Percentiles rank a stretch among this genome's conserved stretches.
phyloP scores from a whole-genome alignment of 75 land plant species.

The Isoetes taiwanensis region DNA sequence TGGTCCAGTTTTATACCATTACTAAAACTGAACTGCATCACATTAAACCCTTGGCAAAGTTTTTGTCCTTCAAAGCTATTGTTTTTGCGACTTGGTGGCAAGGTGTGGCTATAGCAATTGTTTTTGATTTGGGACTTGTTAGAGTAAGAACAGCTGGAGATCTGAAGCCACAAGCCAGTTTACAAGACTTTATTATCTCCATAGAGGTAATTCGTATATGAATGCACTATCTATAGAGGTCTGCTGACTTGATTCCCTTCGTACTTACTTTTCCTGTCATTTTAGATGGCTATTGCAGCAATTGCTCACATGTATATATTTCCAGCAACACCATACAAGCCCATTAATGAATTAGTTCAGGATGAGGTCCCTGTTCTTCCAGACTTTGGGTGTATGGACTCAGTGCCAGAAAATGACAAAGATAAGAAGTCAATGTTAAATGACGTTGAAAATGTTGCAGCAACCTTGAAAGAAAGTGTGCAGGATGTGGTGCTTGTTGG shows the following conservation, averaged over 20 bases:
- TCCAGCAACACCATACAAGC: slow-evolving; percentile 51
- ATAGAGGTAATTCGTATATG: slow-evolving; percentile 75
- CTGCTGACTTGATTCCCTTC: too few relatives aligned
- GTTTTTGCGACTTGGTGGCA: slow-evolving; percentile 99
- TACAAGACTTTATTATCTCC: slow-evolving; percentile 86
- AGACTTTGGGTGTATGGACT: slow-evolving; percentile 11
- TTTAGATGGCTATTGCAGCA: slow-evolving; percentile 90
- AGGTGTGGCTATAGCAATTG: slow-evolving; percentile 63
- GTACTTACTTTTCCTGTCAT: not conserved
- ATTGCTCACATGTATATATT: slow-evolving; percentile 77
- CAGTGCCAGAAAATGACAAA: slow-evolving; percentile 19
- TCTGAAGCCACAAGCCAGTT: slow-evolving; percentile 48
- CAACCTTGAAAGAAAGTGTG: slow-evolving; percentile 43
- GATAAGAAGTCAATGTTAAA: slow-evolving; percentile 24
- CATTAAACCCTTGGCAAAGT: slow-evolving; percentile 77
- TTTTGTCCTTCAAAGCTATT: slow-evolving; percentile 86
- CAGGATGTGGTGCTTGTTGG: slow-evolving; percentile 36
- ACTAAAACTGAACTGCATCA: slow-evolving; percentile 47
- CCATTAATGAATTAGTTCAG: slow-evolving; percentile 19
- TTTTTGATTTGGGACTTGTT: slow-evolving; percentile 34
- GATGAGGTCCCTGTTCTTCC: slow-evolving; percentile 12
- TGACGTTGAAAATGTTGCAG: slow-evolving; percentile 37
- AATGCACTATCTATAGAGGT: too few relatives aligned
- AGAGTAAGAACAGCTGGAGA: slow-evolving; percentile 18
- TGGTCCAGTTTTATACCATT: slow-evolving; percentile 66